Base-by-base conservation (phyloP, 495 filamentous ascomycete genomes). In the Daldinia concentrica region DNA sequence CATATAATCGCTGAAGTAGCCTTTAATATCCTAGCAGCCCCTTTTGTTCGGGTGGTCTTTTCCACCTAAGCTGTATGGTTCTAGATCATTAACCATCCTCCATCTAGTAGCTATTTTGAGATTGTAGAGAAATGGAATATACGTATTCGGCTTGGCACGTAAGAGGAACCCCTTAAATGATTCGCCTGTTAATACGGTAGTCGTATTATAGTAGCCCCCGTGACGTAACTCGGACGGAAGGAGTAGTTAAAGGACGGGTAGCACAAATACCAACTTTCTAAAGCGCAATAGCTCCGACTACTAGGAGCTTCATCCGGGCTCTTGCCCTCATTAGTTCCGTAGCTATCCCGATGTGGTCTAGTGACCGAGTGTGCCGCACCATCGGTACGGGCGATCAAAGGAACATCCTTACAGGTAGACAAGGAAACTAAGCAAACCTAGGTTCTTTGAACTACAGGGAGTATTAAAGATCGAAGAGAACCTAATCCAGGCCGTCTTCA, bases 391-490 rank as follows among this genome's bases (percentile, higher is more conserved):
- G 6, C 6, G 37, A 39, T 65, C 56, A 71, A 71, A 71, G 68
- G 51, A 27, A 55, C 12, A 32, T 29, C 29, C 34, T 48, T 24
- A 5, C 19, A 29, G 29, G 11, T 5, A 54, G 19, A 50, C 37
- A 57, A 61, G 60, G 62, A 30, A 19, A 30, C 32, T 29, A 17
- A 59, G 27, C 24, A 45, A 15, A 6, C 51, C 37, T 56, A 66
- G 63, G 68, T 41, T 32, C 69, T 68, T 68, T 68, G 64, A 64
- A 50, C 15, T 12, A 22, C 3, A 24, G 17, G 29, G 17, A n/a
- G 32, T 67, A 72, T 72, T 72, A 61, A 68, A 34, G 27, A 51
- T 61, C 55, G 54, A 61, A 64, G 58, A 26, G 27, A 50, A 19
- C 27, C 41, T 5, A 30, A 30, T 30, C 3, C 12, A 27, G 27